phyloP scores from a whole-genome alignment of 495 filamentous ascomycete species.

The Halenospora varia region DNA sequence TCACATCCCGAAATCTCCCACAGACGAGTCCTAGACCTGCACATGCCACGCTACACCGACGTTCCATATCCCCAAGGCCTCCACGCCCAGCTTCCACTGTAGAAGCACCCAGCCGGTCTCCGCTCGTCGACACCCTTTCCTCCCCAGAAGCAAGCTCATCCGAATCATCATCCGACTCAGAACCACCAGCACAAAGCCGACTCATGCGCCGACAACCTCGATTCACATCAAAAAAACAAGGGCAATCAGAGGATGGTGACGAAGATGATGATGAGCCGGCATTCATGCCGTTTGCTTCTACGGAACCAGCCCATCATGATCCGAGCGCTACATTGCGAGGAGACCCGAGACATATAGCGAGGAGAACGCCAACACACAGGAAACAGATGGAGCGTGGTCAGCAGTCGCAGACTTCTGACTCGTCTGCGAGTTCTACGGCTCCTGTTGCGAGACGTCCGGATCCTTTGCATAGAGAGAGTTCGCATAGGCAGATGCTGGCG shows the following conservation, averaged over 20 bases:
- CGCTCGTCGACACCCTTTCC: constrained; percentile 12
- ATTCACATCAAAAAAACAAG: constrained; percentile 32
- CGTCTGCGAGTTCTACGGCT: constrained; percentile 56
- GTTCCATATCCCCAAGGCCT: constrained; percentile 16
- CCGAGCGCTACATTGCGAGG: constrained; percentile 58
- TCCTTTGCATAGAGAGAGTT: constrained; percentile 4
- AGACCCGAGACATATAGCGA: constrained; percentile 39
- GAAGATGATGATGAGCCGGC: constrained; percentile 62
- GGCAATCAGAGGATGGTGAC: constrained; percentile 44
- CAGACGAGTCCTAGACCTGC: constrained; percentile 15
- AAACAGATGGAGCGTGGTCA: constrained; percentile 29
- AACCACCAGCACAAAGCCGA: constrained; percentile 38
- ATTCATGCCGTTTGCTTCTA: constrained; percentile 62
- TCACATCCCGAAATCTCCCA: constrained; percentile 26
- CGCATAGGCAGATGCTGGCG: constrained; percentile 9
- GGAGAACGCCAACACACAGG: constrained; percentile 26
- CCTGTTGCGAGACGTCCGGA: constrained; percentile 26
- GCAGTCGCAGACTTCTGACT: constrained; percentile 53
- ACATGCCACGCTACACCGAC: constrained; percentile 15
- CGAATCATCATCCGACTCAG: constrained; percentile 17
- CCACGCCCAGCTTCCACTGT: constrained; percentile 6
- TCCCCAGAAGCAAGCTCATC: constrained; percentile 34
- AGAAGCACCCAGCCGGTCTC: constrained; percentile 4
- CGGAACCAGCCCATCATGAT: constrained; percentile 37
- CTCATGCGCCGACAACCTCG: constrained; percentile 55